A percentile compares a stretch with the other conserved stretches of the same genome.
Evolutionary conservation across 164 flowering plant species (phyloP).

Genomic region (Euptelea pleiosperma): DNA sequence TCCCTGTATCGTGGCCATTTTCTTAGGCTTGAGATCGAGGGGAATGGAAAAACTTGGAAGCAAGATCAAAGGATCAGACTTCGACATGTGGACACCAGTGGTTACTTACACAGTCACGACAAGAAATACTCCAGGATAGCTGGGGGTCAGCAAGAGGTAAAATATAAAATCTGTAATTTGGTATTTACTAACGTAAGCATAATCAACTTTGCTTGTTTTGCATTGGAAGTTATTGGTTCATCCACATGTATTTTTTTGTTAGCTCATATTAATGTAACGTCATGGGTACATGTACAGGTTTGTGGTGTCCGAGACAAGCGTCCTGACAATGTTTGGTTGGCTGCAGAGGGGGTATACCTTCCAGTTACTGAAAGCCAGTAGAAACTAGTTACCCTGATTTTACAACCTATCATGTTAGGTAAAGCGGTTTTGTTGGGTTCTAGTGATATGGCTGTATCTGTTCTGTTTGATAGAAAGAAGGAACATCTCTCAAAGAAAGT

Average conservation of each 20-base stretch:
- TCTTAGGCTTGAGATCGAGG: slow-evolving; percentile 77
- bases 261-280: background rate
- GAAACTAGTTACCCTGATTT: too few species aligned
- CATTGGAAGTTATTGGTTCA: background rate
- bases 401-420: too few species aligned
- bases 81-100: slow-evolving; percentile 83
- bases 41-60: slow-evolving; percentile 87
- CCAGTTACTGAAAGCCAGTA: slow-evolving; percentile 59
- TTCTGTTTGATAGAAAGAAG: background rate
- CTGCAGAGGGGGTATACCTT: slow-evolving; percentile 91
- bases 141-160: slow-evolving; percentile 98
- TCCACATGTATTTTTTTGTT: background rate
- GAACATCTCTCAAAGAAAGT: too few species aligned
- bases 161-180: background rate
- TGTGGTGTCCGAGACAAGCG: slow-evolving; percentile 85
- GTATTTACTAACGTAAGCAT: background rate
- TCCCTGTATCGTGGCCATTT: background rate
- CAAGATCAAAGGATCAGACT: slow-evolving; percentile 94
- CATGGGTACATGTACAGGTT: slow-evolving; percentile 43
- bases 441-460: background rate
- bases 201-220: background rate
- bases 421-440: too few species aligned
- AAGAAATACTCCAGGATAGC: slow-evolving; percentile 89
- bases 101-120: slow-evolving; percentile 91
- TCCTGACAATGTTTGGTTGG: slow-evolving; percentile 90